These are phyloP conservation scores for Sporopachydermia cereana DNA, from an alignment of 1,139 yeast species.

Conservation along the genomic window DNA sequence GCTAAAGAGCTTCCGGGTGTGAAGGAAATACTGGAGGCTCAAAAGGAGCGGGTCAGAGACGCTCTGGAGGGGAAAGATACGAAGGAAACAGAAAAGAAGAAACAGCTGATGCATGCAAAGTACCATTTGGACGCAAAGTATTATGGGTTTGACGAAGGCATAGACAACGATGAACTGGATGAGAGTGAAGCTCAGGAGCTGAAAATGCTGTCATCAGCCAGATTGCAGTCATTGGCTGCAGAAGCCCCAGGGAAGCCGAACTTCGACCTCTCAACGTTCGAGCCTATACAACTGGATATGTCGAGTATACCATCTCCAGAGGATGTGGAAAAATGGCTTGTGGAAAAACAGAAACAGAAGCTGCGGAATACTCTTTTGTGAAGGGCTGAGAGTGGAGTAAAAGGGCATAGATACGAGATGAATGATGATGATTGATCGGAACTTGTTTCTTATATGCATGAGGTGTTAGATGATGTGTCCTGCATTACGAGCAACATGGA, in stretches of 20 bases:
- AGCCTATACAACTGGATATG: slow-evolving; percentile 18
- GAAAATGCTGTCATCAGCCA: slow-evolving; percentile 13
- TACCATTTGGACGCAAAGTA: slow-evolving; percentile 27
- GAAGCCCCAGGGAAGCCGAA: slow-evolving; percentile 12
- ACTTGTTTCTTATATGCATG: no score
- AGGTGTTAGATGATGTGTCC: no score
- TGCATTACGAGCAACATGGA: no score
- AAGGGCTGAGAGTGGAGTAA: no score
- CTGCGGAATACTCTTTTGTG: slow-evolving; percentile 26
- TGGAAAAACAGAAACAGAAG: slow-evolving; percentile 35
- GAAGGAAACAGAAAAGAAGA: slow-evolving; percentile 9
- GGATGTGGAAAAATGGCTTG: slow-evolving; percentile 35
- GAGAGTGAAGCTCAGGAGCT: slow-evolving; percentile 21
- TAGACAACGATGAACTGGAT: slow-evolving; percentile 15
- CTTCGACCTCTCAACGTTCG: slow-evolving; percentile 14
- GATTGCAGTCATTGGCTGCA: slow-evolving; percentile 9
- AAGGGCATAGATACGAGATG: no score
- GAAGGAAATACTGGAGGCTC: slow-evolving; percentile 35
- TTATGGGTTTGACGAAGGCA: slow-evolving; percentile 37
- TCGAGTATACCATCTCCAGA: slow-evolving; percentile 27
- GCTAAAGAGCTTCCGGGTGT: slow-evolving; percentile 78
- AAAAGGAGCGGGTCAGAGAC: slow-evolving; percentile 21
- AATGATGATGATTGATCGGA: no score
- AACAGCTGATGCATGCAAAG: slow-evolving; percentile 13
- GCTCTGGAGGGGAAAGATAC: slow-evolving; percentile 11